Evolutionary conservation across 2,329 filamentous ascomycete species (phyloP).

Genomic region (Diaporthe nobilis): DNA sequence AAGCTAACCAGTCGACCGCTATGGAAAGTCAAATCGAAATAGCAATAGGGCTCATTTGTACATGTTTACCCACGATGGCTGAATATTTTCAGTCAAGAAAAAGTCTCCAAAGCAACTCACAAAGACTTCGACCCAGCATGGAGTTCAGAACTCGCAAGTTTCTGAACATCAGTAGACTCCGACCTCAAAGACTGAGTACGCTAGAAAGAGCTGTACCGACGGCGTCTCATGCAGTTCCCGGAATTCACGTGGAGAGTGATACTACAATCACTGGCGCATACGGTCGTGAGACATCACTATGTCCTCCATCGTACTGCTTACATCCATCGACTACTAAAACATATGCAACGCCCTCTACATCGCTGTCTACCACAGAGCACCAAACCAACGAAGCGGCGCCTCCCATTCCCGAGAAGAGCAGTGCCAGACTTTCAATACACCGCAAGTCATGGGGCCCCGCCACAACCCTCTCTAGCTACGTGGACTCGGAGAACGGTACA

Average conservation of each 20-base stretch:
- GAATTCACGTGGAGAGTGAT: neutral
- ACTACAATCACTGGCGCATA: neutral
- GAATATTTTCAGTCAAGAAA: neutral
- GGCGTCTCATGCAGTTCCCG: neutral
- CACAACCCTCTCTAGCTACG: neutral
- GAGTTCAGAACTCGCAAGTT: neutral
- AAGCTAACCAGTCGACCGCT: neutral
- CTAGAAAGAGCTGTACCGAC: too few species aligned
- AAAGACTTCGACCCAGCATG: neutral
- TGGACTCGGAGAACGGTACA: neutral
- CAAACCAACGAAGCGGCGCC: neutral
- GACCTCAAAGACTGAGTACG: neutral
- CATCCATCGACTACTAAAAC: neutral
- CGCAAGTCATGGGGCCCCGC: neutral
- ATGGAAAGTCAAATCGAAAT: constrained; percentile 6
- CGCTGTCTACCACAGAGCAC: neutral
- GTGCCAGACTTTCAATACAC: neutral
- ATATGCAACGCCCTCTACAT: neutral
- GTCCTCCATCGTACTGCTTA: neutral
- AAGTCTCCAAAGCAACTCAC: neutral
- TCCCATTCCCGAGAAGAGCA: constrained; percentile 10
- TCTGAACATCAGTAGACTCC: neutral
- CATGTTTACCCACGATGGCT: neutral
- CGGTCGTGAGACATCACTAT: neutral
- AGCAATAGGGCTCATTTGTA: neutral